Evolutionary conservation across 257 asterid genomes (phyloP).

Genomic region (Petunia secreta): DNA sequence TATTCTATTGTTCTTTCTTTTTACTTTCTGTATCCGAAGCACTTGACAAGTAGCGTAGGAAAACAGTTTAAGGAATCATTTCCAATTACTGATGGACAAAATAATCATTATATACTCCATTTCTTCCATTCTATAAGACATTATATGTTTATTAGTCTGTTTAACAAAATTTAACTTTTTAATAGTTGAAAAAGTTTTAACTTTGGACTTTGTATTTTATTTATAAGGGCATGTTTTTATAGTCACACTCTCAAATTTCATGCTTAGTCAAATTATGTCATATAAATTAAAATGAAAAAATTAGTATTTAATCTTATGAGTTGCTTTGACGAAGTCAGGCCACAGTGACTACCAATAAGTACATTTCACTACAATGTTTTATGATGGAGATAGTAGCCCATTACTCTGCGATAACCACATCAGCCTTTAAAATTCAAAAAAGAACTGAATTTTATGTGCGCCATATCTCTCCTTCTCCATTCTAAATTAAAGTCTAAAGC

Average conservation of each 20-base stretch:
- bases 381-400: neutral
- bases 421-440: neutral
- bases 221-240: no score
- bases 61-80: neutral
- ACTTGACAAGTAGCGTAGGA: neutral
- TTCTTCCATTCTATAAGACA: no score
- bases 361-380: neutral
- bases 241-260: no score
- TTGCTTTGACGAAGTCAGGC: conserved; percentile 29
- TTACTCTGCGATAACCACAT: neutral
- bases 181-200: no score
- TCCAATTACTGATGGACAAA: neutral
- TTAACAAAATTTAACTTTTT: no score
- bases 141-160: no score
- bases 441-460: neutral
- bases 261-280: no score
- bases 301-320: neutral
- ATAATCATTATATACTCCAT: neutral
- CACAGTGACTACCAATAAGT: neutral
- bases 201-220: no score
- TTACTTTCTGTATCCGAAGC: neutral
- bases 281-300: no score
- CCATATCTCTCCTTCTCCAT: neutral
- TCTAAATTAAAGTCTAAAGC: neutral
- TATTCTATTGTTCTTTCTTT: neutral